A percentile compares a stretch with the other conserved stretches of the same genome.
Evolutionary conservation across 345 rosid genomes (phyloP).

Genomic region (Trapa bicornis): DNA sequence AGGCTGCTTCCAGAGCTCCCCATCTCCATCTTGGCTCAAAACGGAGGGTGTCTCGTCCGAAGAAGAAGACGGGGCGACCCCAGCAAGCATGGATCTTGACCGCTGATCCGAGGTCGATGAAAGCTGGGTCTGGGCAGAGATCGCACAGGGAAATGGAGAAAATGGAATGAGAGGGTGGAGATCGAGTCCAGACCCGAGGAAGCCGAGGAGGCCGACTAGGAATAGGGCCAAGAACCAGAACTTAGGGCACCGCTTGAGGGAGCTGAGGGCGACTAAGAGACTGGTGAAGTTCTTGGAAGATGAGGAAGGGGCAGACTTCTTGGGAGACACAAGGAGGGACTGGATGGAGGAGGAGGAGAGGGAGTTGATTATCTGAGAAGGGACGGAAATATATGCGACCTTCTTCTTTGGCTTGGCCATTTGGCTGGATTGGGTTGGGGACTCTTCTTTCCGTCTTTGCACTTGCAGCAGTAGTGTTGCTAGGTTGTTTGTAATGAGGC

Average conservation of each 20-base stretch:
- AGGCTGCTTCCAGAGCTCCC: slow-evolving; percentile 94
- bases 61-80: background rate
- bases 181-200: slow-evolving; percentile 35
- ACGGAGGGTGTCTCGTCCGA: background rate
- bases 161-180: slow-evolving; percentile 32
- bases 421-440: background rate
- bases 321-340: slow-evolving; percentile 49
- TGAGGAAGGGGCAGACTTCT: slow-evolving; percentile 21
- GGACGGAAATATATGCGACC: slow-evolving; percentile 41
- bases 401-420: slow-evolving; percentile 39
- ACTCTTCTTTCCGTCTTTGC: background rate
- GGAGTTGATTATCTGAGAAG: slow-evolving; percentile 41
- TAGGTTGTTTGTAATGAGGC: background rate
- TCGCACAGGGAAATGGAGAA: slow-evolving; percentile 46
- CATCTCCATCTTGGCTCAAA: slow-evolving; percentile 9
- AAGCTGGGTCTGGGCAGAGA: slow-evolving; percentile 24
- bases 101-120: slow-evolving; percentile 22
- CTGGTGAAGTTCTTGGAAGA: slow-evolving; percentile 13
- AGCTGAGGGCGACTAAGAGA: slow-evolving; percentile 5
- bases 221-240: slow-evolving; percentile 44
- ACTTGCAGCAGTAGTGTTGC: background rate
- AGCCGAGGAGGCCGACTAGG: slow-evolving; percentile 40
- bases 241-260: slow-evolving; percentile 35
- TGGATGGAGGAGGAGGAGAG: slow-evolving; percentile 51
- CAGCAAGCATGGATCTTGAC: slow-evolving; percentile 9